Evolutionary conservation across 441 rosid species (phyloP).

Genomic region (Jatropha multifida): DNA sequence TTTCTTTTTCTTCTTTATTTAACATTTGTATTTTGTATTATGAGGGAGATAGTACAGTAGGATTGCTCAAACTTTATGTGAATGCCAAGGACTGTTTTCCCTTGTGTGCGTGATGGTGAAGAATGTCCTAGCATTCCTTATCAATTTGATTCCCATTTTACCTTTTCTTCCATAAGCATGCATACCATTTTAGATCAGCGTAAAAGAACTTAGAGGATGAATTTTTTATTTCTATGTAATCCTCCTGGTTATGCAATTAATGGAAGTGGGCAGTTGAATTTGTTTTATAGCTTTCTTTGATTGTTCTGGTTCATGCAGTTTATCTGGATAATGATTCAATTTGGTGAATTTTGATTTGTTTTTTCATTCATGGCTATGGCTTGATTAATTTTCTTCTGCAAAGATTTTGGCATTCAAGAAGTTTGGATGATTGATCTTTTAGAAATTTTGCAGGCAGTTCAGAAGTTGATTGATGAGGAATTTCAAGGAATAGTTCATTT

Average conservation of each 20-base stretch:
- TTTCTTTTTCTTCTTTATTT: background rate
- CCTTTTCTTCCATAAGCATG: background rate
- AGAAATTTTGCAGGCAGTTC: slow-evolving; percentile 72
- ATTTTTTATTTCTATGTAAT: background rate
- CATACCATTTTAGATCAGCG: background rate
- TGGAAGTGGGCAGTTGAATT: background rate
- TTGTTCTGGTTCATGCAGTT: background rate
- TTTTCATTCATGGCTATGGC: background rate
- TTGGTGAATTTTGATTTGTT: background rate
- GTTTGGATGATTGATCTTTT: slow-evolving; percentile 14
- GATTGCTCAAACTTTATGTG: background rate
- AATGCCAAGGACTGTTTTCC: background rate
- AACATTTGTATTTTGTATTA: background rate
- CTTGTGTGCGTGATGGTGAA: background rate
- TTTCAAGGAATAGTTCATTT: slow-evolving; percentile 87
- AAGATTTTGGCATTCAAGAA: slow-evolving; percentile 5
- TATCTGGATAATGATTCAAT: slow-evolving; percentile 2
- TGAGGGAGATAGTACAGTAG: background rate
- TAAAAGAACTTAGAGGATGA: background rate
- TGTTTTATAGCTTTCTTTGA: background rate
- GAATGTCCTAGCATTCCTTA: background rate
- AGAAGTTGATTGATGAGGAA: slow-evolving; percentile 82
- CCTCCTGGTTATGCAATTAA: background rate
- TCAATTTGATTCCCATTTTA: background rate
- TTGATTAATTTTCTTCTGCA: background rate